Percentiles rank a stretch among this genome's conserved stretches.
phyloP scores from a whole-genome alignment of 1,139 yeast genomes.

The Taiozyma onychis region DNA sequence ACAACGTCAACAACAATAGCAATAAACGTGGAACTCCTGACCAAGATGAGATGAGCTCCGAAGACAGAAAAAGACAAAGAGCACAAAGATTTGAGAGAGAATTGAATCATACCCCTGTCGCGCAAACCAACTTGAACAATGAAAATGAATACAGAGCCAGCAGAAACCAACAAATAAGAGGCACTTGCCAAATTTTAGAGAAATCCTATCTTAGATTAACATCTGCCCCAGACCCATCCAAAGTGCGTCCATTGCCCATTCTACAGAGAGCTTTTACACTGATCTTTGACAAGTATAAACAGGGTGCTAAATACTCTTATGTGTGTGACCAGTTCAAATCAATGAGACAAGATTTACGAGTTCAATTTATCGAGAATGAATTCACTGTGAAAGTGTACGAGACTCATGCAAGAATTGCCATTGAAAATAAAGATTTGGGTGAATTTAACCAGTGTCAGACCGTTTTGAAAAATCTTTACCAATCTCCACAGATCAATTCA shows the following conservation, averaged over 20 bases:
- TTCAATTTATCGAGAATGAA: conserved; percentile 77
- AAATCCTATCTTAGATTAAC: conserved; percentile 80
- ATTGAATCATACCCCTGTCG: conserved; percentile 18
- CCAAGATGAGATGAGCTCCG: conserved; percentile 25
- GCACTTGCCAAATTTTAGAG: conserved; percentile 60
- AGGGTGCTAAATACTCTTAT: conserved; percentile 59
- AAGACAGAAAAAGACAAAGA: conserved; percentile 39
- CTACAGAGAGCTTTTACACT: conserved; percentile 52
- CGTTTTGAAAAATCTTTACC: conserved; percentile 62
- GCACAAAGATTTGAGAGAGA: conserved; percentile 48
- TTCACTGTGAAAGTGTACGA: conserved; percentile 81
- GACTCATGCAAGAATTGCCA: conserved; percentile 80
- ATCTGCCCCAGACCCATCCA: conserved; percentile 83
- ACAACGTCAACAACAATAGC: background rate
- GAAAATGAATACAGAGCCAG: conserved; percentile 5
- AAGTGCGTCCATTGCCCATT: conserved; percentile 68
- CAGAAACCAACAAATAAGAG: conserved; percentile 41
- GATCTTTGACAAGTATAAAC: conserved; percentile 50
- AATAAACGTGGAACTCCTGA: background rate
- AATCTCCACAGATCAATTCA: conserved; percentile 30
- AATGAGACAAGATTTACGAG: conserved; percentile 87
- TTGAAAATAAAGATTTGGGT: conserved; percentile 79
- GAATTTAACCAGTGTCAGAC: conserved; percentile 95
- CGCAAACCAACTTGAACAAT: conserved; percentile 1
- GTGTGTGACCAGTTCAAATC: conserved; percentile 88